Conservation (phyloP, 495 filamentous ascomycete genomes). For the Penicillium bovifimosum region DNA sequence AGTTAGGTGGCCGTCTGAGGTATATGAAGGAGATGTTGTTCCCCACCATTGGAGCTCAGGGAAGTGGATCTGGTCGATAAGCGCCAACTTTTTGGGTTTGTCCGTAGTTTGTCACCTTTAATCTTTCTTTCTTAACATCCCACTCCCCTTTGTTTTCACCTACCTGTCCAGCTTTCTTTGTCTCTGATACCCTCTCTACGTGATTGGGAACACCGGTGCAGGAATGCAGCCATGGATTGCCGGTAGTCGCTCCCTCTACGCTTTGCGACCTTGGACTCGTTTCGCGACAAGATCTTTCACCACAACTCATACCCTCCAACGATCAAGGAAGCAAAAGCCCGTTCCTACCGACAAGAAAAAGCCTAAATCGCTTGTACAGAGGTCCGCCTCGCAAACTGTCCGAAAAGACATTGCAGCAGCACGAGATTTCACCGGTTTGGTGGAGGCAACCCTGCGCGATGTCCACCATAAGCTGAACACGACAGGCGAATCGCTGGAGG, state of each 20-base stretch:
- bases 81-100: slow-evolving; percentile 7
- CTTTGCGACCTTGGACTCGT: slow-evolving; percentile 23
- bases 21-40: slow-evolving; percentile 28
- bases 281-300: slow-evolving; percentile 29
- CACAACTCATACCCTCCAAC: slow-evolving; percentile 26
- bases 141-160: not conserved
- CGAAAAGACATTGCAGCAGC: slow-evolving; percentile 14
- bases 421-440: slow-evolving; percentile 26
- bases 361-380: not conserved
- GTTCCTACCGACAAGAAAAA: not conserved
- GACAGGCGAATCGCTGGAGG: slow-evolving; percentile 6
- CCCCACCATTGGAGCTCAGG: slow-evolving; percentile 30
- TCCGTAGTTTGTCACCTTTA: not conserved
- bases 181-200: not conserved
- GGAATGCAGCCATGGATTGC: slow-evolving; percentile 39
- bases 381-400: not conserved
- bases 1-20: slow-evolving; percentile 22
- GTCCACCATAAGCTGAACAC: slow-evolving; percentile 15
- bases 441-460: slow-evolving; percentile 25
- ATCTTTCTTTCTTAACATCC: not conserved
- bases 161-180: not conserved
- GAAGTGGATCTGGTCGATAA: slow-evolving; percentile 30
- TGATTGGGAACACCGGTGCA: slow-evolving; percentile 5
- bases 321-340: slow-evolving; percentile 19
- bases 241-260: slow-evolving; percentile 33